Evolutionary conservation across 1,284 basidiomycete species (phyloP).

Genomic region (Apiotrichum veenhuisii): DNA sequence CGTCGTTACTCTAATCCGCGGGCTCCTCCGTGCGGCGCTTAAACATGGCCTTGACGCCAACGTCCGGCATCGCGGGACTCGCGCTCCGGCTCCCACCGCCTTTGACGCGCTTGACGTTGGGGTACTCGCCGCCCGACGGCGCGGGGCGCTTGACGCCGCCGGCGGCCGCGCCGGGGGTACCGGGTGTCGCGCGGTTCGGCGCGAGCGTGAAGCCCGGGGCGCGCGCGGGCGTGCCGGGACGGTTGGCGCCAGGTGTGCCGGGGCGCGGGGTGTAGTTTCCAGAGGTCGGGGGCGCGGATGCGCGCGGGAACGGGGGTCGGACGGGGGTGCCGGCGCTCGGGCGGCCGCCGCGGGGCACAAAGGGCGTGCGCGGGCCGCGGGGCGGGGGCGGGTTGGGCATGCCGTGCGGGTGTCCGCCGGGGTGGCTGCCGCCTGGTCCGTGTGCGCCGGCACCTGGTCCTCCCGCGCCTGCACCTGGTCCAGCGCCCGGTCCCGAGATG

Average conservation of each 20-base stretch:
- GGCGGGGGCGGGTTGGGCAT: constrained; percentile 2
- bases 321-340: constrained; percentile 2
- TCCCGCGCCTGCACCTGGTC: no score
- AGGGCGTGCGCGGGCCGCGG: constrained; percentile 4
- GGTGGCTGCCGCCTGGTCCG: background rate
- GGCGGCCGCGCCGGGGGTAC: constrained; percentile 12
- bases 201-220: background rate
- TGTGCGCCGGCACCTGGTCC: background rate
- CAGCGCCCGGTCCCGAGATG: no score
- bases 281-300: constrained; percentile 12
- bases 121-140: background rate
- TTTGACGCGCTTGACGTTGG: constrained; percentile 12
- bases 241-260: constrained; percentile 1
- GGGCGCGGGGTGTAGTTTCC: constrained; percentile 2
- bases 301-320: constrained; percentile 15
- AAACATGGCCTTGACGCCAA: constrained; percentile 20
- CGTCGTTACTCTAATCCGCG: background rate
- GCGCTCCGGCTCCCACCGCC: constrained; percentile 15
- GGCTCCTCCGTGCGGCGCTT: constrained; percentile 13
- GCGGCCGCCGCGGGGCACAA: constrained; percentile 1
- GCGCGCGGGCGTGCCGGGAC: constrained; percentile 9
- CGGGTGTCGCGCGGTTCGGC: constrained; percentile 3
- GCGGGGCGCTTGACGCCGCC: constrained; percentile 5
- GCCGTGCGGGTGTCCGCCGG: background rate
- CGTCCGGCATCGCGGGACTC: constrained; percentile 12